These are phyloP conservation scores for Trichophyton rubrum DNA, from an alignment of 2,329 filamentous ascomycete species.

Conservation along the genomic window DNA sequence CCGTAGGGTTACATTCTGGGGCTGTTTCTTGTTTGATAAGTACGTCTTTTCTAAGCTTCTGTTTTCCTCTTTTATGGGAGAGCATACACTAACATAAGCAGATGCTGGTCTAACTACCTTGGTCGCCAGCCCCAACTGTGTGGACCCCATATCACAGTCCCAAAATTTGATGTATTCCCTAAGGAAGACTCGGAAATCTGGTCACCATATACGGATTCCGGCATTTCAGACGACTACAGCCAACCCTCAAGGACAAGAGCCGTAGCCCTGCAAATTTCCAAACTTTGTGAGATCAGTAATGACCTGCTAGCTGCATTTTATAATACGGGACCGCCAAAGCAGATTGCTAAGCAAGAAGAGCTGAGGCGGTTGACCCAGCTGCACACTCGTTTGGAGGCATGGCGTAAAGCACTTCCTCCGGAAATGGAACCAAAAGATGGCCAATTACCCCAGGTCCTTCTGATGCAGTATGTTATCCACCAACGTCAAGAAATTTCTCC, in stretches of 20 bases:
- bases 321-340: constrained; percentile 55
- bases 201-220: constrained; percentile 78
- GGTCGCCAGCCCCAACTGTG: constrained; percentile 81
- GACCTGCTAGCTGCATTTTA: constrained; percentile 86
- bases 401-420: constrained; percentile 69
- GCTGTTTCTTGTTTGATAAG: constrained; percentile 96
- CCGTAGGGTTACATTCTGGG: constrained; percentile 87
- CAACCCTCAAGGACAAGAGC: constrained; percentile 77
- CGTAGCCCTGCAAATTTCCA: constrained; percentile 66
- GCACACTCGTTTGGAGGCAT: constrained; percentile 77
- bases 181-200: constrained; percentile 74
- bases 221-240: constrained; percentile 52
- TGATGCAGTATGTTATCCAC: constrained; percentile 63
- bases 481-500: background rate
- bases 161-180: constrained; percentile 83
- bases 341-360: constrained; percentile 64
- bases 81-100: constrained; percentile 17
- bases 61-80: background rate
- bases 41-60: constrained; percentile 21
- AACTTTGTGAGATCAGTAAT: constrained; percentile 83
- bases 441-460: constrained; percentile 67
- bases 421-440: constrained; percentile 86
- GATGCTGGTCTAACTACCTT: constrained; percentile 92
- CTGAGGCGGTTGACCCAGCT: constrained; percentile 87
- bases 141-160: constrained; percentile 64